Percentiles rank a stretch among this genome's conserved stretches.
Evolutionary conservation across 2,329 filamentous ascomycete genomes (phyloP).

Genomic region (Amphichorda felina): DNA sequence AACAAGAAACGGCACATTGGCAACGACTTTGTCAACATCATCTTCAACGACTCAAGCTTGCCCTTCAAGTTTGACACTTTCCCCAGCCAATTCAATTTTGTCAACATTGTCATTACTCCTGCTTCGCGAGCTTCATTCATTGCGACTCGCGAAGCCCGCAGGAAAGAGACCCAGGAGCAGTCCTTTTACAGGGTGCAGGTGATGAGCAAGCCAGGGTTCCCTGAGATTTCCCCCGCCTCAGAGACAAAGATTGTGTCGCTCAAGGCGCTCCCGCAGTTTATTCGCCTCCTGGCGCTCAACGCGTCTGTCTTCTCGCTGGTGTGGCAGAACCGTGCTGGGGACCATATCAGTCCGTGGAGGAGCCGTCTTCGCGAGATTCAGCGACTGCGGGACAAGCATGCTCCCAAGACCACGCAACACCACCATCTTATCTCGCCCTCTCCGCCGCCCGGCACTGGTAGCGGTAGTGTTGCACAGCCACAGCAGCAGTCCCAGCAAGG

Average conservation of each 20-base stretch:
- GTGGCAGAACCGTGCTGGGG: conserved; percentile 69
- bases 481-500: conserved; percentile 8
- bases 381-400: conserved; percentile 60
- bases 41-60: conserved; percentile 92
- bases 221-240: conserved; percentile 80
- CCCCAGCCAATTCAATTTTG: conserved; percentile 89
- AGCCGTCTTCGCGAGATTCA: conserved; percentile 78
- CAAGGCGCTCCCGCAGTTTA: conserved; percentile 70
- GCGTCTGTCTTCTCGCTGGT: conserved; percentile 87
- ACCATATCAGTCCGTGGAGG: conserved; percentile 83
- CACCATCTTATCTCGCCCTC: conserved; percentile 9
- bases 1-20: conserved; percentile 92
- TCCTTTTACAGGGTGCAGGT: conserved; percentile 83
- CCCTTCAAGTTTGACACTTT: conserved; percentile 87
- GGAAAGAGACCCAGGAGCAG: conserved; percentile 21
- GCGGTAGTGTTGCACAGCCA: conserved; percentile 6
- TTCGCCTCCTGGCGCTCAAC: conserved; percentile 81
- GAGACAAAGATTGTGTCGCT: conserved; percentile 83
- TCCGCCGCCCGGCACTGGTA: conserved; percentile 17
- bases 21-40: conserved; percentile 95
- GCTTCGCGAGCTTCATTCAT: conserved; percentile 70
- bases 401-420: conserved; percentile 21
- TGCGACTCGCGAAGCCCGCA: conserved; percentile 37
- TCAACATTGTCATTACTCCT: conserved; percentile 92
- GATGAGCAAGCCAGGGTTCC: conserved; percentile 79